Percentiles rank a stretch among this genome's conserved stretches.
Evolutionary conservation across 202 grass and related monocot genomes (phyloP).

Genomic region (Elaeis oleifera): DNA sequence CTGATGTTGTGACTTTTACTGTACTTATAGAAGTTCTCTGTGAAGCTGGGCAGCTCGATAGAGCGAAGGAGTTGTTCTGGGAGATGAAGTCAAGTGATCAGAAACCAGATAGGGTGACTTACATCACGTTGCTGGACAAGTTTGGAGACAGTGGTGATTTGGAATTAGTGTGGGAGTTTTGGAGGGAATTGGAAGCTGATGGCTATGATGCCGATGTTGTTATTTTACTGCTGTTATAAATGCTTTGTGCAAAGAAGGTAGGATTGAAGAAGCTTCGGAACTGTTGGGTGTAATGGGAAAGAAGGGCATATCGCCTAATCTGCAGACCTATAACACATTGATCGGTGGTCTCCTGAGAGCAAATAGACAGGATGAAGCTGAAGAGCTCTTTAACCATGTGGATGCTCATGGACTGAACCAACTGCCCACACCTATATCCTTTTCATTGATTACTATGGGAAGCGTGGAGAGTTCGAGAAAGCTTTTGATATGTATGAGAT

Average conservation of each 20-base stretch:
- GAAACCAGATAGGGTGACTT: constrained; percentile 80
- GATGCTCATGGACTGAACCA: constrained; percentile 60
- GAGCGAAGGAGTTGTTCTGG: constrained; percentile 79
- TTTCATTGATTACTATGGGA: constrained; percentile 85
- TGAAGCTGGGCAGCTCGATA: constrained; percentile 44
- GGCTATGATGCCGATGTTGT: constrained; percentile 73
- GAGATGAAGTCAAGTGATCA: constrained; percentile 72
- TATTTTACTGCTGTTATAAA: constrained; percentile 55
- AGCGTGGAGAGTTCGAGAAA: constrained; percentile 59
- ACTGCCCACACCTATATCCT: constrained; percentile 68
- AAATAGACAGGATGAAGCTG: constrained; percentile 41
- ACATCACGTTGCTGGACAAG: constrained; percentile 79
- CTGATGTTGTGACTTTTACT: constrained; percentile 73
- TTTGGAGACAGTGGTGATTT: constrained; percentile 65
- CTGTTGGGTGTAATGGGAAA: constrained; percentile 60
- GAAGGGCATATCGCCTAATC: constrained; percentile 57
- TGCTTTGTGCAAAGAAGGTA: constrained; percentile 65
- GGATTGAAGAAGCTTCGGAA: constrained; percentile 47
- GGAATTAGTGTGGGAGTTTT: constrained; percentile 48
- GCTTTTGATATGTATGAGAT: constrained; percentile 57
- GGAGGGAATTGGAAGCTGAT: constrained; percentile 66
- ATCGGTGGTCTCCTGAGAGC: constrained; percentile 69
- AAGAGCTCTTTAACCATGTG: constrained; percentile 66
- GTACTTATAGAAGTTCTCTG: constrained; percentile 81
- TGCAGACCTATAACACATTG: constrained; percentile 78